These are phyloP conservation scores for Akanthomyces dipterigenus DNA, from an alignment of 2,329 filamentous ascomycete genomes.

Conservation along the genomic window DNA sequence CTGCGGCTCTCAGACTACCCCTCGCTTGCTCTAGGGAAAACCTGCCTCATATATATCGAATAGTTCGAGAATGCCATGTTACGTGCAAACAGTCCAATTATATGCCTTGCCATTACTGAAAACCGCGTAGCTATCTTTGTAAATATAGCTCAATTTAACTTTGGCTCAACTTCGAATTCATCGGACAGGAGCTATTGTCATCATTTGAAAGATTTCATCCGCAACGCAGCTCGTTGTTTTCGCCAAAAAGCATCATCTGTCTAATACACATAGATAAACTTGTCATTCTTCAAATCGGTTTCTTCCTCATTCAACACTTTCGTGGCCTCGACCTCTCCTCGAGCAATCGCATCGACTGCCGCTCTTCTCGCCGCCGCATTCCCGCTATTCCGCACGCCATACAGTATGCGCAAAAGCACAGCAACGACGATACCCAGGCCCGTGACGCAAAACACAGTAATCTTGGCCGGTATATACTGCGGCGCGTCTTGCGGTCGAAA, in stretches of 20 bases:
- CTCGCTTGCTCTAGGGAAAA: no score
- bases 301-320: slow-evolving; percentile 20
- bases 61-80: no score
- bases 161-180: no score
- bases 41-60: no score
- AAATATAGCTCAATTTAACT: no score
- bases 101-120: no score
- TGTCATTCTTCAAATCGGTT: slow-evolving; percentile 27
- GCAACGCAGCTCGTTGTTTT: neutral
- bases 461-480: slow-evolving; percentile 45
- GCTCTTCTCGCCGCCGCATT: slow-evolving; percentile 28
- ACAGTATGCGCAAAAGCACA: slow-evolving; percentile 26
- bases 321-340: slow-evolving; percentile 20
- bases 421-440: slow-evolving; percentile 21
- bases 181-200: no score
- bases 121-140: no score
- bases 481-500: slow-evolving; percentile 47
- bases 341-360: slow-evolving; percentile 24
- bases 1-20: no score
- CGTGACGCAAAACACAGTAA: slow-evolving; percentile 37
- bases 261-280: slow-evolving; percentile 19
- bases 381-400: slow-evolving; percentile 30
- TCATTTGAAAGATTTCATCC: no score
- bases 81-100: no score
- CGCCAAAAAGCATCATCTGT: no score